Base-by-base conservation (phyloP, 768 basidiomycete genomes). In the Zangia roseola region DNA sequence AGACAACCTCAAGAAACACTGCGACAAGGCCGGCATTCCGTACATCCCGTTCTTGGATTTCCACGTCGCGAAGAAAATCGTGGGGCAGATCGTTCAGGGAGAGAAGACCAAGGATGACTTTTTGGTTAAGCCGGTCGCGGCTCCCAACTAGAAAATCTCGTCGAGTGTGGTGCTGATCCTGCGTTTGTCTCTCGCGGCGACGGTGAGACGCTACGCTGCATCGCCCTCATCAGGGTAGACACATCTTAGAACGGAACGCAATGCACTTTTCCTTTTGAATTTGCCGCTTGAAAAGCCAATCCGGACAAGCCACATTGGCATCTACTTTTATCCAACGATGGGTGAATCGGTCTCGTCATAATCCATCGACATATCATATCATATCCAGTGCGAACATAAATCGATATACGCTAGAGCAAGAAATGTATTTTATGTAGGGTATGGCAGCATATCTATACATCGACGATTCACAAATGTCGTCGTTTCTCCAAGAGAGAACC, bases 1-100 rank as follows among this genome's bases (percentile, higher is more conserved):
- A 3, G 97, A 94, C 61, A 94, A 97, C 62, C 75, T 99, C 10
- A 83, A 85, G 47, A 75, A 76, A 13, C 95, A 91, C 69, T 97
- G 94, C 74, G 78, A 71, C 43, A 75, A 82, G 50, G 82, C 92
- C 55, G 76, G 79, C 10, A 94, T 98, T 58, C 78, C 78, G 51
- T 91, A 94, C 63, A 74, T 91, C 28, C 69, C 88, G 3, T 97
- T 97, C 66, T 60, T 69, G 31, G 79, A 91, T 61, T 94, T 93
- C 71, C 59, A 74, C 36, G 67, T 75, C 49, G 86, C 86, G 54
- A 67, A 83, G 51, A 69, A 68, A 1, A 72, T 85, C 7, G 82
- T 94, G 10, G 71, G 77, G 55, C 71, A 75, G 26, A 80, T 97
- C 34, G 87, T 97, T 4, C 72, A 76, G n/a, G 91, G 86, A 6